phyloP scores from a whole-genome alignment of 2,329 filamentous ascomycete species.

The Rugonectria rugulosa region DNA sequence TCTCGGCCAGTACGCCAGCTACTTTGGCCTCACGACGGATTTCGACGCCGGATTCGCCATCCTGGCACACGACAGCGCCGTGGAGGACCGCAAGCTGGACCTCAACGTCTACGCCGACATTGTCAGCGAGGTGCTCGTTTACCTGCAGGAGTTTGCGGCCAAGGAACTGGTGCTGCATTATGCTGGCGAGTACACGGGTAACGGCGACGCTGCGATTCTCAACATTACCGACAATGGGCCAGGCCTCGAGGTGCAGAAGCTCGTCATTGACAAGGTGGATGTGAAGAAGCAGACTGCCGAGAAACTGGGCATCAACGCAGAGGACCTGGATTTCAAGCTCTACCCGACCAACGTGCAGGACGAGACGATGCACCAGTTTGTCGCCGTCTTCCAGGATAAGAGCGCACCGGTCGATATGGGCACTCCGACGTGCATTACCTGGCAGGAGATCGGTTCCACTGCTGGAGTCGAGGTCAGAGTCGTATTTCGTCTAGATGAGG shows the following conservation, averaged over 20 bases:
- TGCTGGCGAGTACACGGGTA: conserved; percentile 8
- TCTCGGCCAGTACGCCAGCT: conserved; percentile 40
- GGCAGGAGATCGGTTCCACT: conserved; percentile 32
- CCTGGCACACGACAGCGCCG: conserved; percentile 41
- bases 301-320: conserved; percentile 27
- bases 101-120: conserved; percentile 46
- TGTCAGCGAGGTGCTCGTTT: conserved; percentile 33
- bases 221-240: conserved; percentile 32
- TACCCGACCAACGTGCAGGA: conserved; percentile 42
- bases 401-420: conserved; percentile 40
- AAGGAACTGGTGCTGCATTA: conserved; percentile 24
- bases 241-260: conserved; percentile 35
- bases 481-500: conserved; percentile 3
- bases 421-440: conserved; percentile 46
- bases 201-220: not conserved
- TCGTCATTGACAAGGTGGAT: conserved; percentile 26
- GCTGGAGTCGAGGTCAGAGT: conserved; percentile 14
- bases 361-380: conserved; percentile 34
- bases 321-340: conserved; percentile 39
- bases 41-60: conserved; percentile 43
- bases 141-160: conserved; percentile 18
- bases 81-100: conserved; percentile 35
- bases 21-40: conserved; percentile 28
- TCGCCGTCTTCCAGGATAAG: conserved; percentile 42
- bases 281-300: conserved; percentile 27